Percentiles rank a stretch among this genome's conserved stretches.
phyloP scores from a whole-genome alignment of 352 stramenopile species.

The Plasmopara viticola region DNA sequence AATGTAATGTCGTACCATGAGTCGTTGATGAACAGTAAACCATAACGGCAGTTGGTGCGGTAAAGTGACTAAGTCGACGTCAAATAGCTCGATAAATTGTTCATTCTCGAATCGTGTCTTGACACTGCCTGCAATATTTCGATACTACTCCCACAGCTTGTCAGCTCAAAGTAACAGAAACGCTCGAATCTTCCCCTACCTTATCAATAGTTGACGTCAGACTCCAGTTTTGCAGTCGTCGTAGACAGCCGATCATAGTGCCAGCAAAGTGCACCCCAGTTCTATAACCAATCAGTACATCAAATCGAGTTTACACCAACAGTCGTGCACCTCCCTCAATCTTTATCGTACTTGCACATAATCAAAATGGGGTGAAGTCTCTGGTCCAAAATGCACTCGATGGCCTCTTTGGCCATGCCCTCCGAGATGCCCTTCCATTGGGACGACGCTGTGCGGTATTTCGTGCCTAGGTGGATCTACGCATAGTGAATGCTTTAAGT shows the following conservation, averaged over 20 bases:
- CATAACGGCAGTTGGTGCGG: slow-evolving; percentile 70
- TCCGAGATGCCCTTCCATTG: slow-evolving; percentile 74
- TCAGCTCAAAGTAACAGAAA: background rate
- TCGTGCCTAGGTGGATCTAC: slow-evolving; percentile 76
- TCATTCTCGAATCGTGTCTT: slow-evolving; percentile 87
- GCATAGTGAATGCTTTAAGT: slow-evolving; percentile 2
- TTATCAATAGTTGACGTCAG: slow-evolving; percentile 86
- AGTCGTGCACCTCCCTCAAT: background rate
- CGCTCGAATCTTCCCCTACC: slow-evolving; percentile 14
- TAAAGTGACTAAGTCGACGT: slow-evolving; percentile 77
- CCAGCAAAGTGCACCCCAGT: slow-evolving; percentile 70
- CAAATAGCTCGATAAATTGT: slow-evolving; percentile 87
- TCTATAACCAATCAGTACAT: slow-evolving; percentile 18
- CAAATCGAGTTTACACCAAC: background rate
- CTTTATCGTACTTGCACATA: slow-evolving; percentile 78
- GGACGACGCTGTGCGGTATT: slow-evolving; percentile 61
- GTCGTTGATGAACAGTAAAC: slow-evolving; percentile 73
- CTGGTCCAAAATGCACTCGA: slow-evolving; percentile 80
- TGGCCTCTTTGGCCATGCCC: slow-evolving; percentile 80
- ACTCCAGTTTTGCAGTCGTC: slow-evolving; percentile 81
- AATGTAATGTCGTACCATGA: slow-evolving; percentile 41
- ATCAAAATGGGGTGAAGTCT: slow-evolving; percentile 73
- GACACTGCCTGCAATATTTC: slow-evolving; percentile 77
- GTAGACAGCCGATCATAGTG: slow-evolving; percentile 76
- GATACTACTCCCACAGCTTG: slow-evolving; percentile 40